These are phyloP conservation scores for Euphorbia schlechtendalii DNA, from an alignment of 441 rosid genomes.

Conservation along the genomic window DNA sequence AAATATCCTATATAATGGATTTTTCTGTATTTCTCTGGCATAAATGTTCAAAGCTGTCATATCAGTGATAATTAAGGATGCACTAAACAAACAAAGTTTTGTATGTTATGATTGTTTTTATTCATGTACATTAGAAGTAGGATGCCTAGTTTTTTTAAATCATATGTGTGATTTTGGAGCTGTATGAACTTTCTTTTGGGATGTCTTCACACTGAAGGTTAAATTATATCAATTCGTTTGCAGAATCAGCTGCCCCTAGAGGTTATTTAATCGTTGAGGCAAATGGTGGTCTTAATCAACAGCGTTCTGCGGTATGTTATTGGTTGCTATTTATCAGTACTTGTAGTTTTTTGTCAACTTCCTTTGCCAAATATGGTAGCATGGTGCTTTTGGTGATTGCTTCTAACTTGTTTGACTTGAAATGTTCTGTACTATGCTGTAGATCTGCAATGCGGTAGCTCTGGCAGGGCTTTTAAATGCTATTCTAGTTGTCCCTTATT, in stretches of 20 bases:
- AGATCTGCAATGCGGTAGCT: constrained; percentile 98
- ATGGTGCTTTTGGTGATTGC: not conserved
- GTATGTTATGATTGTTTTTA: not conserved
- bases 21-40: too few relatives aligned
- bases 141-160: not conserved
- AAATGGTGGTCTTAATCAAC: constrained; percentile 97
- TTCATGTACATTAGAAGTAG: not conserved
- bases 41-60: not conserved
- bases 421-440: constrained; percentile 14
- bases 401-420: not conserved
- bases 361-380: not conserved
- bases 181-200: not conserved
- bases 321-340: constrained; percentile 13
- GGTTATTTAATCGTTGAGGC: constrained; percentile 83
- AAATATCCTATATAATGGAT: constrained; percentile 8
- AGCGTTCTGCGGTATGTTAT: constrained; percentile 76
- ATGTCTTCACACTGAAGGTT: not conserved
- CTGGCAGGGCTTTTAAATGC: constrained; percentile 89
- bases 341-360: not conserved
- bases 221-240: constrained; percentile 15
- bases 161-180: not conserved
- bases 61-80: not conserved
- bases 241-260: constrained; percentile 48
- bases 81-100: not conserved
- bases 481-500: constrained; percentile 63